Conservation (phyloP, 805 yeast species). For the Tetrapisispora iriomotensis region DNA sequence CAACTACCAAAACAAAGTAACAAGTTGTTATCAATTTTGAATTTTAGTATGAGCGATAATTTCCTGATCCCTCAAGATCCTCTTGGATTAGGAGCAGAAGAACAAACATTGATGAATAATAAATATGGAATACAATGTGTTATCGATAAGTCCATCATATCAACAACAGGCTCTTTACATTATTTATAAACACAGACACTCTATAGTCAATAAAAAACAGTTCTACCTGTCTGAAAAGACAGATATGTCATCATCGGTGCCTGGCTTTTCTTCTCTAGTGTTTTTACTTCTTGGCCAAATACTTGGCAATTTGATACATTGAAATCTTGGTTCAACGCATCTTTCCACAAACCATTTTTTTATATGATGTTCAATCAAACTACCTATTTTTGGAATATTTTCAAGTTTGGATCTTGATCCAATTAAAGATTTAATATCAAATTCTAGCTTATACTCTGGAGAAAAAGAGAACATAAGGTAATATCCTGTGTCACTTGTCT, state of each 20-base stretch:
- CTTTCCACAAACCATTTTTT: slow-evolving; percentile 87
- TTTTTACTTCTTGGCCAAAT: slow-evolving; percentile 71
- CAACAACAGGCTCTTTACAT: neutral
- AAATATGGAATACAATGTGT: slow-evolving; percentile 10
- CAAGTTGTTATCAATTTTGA: neutral
- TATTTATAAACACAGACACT: neutral
- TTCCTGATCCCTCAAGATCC: slow-evolving; percentile 37
- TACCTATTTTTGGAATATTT: slow-evolving; percentile 84
- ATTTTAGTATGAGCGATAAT: neutral
- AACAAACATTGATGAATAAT: slow-evolving; percentile 9
- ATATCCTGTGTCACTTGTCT: slow-evolving; percentile 36
- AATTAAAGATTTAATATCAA: slow-evolving; percentile 76
- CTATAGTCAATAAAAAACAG: neutral
- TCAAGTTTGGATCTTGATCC: slow-evolving; percentile 90
- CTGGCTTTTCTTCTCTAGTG: slow-evolving; percentile 34
- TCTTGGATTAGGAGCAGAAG: slow-evolving; percentile 27
- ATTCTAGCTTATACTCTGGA: slow-evolving; percentile 85
- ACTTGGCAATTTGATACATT: slow-evolving; percentile 73
- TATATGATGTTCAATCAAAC: slow-evolving; percentile 70
- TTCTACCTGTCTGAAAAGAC: neutral
- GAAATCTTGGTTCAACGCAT: slow-evolving; percentile 89
- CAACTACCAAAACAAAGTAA: neutral
- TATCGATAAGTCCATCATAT: slow-evolving; percentile 7
- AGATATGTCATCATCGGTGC: slow-evolving; percentile 7
- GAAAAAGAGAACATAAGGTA: slow-evolving; percentile 83